phyloP scores from a whole-genome alignment of 306 rosid species.

The Urtica urens region DNA sequence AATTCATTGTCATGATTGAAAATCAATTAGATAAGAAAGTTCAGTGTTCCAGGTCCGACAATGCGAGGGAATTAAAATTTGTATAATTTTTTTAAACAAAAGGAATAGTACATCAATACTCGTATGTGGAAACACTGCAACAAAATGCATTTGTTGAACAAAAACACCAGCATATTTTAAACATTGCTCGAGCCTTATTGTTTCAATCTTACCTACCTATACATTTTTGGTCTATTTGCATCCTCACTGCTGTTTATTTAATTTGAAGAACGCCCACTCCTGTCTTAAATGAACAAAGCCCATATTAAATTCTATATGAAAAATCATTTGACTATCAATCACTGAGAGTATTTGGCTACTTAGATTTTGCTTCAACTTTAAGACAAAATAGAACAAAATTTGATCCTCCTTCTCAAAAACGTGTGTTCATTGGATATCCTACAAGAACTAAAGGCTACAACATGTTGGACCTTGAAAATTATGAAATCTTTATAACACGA shows the following conservation, averaged over 20 bases:
- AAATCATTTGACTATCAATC: too few relatives aligned
- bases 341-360: too few relatives aligned
- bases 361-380: too few relatives aligned
- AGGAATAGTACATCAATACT: neutral
- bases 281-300: neutral
- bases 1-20: neutral
- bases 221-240: neutral
- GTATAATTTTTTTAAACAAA: neutral
- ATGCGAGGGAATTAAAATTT: neutral
- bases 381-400: neutral
- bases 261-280: neutral
- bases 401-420: neutral
- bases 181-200: neutral
- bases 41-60: neutral
- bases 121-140: slow-evolving; percentile 3
- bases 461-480: too few relatives aligned
- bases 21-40: neutral
- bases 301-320: too few relatives aligned
- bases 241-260: neutral
- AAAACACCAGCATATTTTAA: slow-evolving; percentile 5
- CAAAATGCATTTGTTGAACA: neutral
- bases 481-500: too few relatives aligned
- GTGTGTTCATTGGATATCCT: neutral
- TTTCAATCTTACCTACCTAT: neutral
- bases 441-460: too few relatives aligned